Percentiles rank a stretch among this genome's conserved stretches.
Evolutionary conservation across 2,329 filamentous ascomycete genomes (phyloP).

Genomic region (Tolypocladium sp.): DNA sequence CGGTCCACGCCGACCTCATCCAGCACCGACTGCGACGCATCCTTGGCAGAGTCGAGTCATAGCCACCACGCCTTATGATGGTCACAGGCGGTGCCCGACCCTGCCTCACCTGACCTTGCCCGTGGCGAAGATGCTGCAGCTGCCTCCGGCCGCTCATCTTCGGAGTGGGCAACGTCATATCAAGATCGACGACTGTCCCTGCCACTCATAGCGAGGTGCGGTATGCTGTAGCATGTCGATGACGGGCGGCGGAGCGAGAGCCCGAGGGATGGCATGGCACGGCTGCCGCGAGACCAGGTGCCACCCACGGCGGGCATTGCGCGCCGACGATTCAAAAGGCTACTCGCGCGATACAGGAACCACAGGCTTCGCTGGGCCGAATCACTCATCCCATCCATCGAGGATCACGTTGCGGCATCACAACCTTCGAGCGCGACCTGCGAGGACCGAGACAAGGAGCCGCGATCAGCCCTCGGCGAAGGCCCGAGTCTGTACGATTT

Average conservation of each 20-base stretch:
- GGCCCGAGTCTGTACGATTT: too few relatives aligned
- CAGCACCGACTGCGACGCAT: conserved; percentile 24
- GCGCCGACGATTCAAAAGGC: too few relatives aligned
- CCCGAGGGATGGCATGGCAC: conserved; percentile 28
- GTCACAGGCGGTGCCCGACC: conserved; percentile 43
- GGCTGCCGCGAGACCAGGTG: conserved; percentile 24
- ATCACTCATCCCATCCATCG: too few relatives aligned
- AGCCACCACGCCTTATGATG: conserved; percentile 40
- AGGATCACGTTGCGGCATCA: too few relatives aligned
- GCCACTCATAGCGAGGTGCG: too few relatives aligned
- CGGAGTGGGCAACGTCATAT: conserved; percentile 35
- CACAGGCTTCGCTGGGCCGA: too few relatives aligned
- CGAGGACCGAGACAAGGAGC: too few relatives aligned
- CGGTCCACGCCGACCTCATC: conserved; percentile 35
- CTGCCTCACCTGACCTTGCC: neutral
- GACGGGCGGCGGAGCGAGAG: too few relatives aligned
- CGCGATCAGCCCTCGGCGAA: too few relatives aligned
- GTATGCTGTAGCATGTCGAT: conserved; percentile 35
- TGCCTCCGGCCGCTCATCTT: neutral
- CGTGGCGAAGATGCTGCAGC: neutral
- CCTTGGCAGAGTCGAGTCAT: conserved; percentile 23
- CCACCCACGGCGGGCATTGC: too few relatives aligned
- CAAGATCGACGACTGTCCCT: conserved; percentile 10
- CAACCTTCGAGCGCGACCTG: too few relatives aligned
- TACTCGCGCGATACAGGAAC: too few relatives aligned